These are phyloP conservation scores for Penicillium silybi DNA, from an alignment of 495 filamentous ascomycete genomes.

Conservation along the genomic window DNA sequence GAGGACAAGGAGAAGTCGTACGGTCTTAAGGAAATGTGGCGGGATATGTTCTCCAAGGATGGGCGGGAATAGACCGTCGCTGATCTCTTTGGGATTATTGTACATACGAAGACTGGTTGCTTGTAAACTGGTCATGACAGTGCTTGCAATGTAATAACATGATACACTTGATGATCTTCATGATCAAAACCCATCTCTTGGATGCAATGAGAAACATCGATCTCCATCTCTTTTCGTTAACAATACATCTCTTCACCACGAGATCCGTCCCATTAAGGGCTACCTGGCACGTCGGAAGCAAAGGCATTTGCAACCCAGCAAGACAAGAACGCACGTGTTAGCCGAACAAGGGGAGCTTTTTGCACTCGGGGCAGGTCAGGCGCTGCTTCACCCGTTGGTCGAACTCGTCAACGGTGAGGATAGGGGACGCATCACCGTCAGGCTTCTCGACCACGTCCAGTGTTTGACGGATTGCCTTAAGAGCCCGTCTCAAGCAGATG, in stretches of 20 bases:
- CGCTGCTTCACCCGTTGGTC: no score
- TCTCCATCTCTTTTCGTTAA: not conserved
- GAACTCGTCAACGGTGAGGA: no score
- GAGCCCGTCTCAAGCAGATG: not conserved
- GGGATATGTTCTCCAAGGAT: constrained; percentile 62
- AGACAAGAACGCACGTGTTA: not conserved
- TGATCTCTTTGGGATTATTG: not conserved
- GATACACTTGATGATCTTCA: not conserved
- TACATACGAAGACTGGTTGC: not conserved
- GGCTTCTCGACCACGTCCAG: not conserved
- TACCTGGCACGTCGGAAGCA: no score
- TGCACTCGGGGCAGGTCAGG: not conserved
- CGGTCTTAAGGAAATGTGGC: constrained; percentile 85
- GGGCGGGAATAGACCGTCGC: not conserved
- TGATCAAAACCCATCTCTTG: not conserved
- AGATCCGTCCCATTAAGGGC: no score
- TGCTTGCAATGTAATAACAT: not conserved
- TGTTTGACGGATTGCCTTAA: not conserved
- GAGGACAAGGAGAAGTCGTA: constrained; percentile 64
- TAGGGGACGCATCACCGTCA: no score
- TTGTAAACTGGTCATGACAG: not conserved
- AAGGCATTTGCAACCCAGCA: no score
- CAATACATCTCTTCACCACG: not conserved
- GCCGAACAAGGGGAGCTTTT: not conserved
- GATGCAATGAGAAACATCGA: not conserved